Base-by-base conservation (phyloP, 352 stramenopile genomes). In the Globisporangium emineosum region DNA sequence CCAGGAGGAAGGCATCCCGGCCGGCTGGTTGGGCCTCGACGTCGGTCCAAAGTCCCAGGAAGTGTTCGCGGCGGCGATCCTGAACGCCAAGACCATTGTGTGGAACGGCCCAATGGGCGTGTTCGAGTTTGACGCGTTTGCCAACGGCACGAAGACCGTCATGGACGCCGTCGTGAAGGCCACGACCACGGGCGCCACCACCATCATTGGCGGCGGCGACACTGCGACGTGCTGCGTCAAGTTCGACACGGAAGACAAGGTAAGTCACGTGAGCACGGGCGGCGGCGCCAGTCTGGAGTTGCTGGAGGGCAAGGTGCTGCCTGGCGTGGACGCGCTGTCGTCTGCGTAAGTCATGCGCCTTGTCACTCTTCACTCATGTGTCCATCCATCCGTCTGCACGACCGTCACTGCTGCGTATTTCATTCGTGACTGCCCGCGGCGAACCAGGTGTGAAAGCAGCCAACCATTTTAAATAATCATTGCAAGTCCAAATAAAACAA, bases 71-170 rank as follows among this genome's bases (percentile, higher is more conserved):
- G 68, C 80, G 0, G 91, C 87, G 54, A 73, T 98, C 30, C 53
- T 75, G 12, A 78, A 82, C 55, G 89, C 91, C 67, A 98, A 98
- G 77, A 99, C 97, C 33, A 73, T 99, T 60, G 96, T 99, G 60
- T 99, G 98, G 98, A 99, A 99, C 85, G 98, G 98, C 59, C 98
- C 98, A 29, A 99, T 99, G 95, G 98, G 98, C 62, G 98, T 99
- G 52, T 99, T 99, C 77, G 98, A 99, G 83, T 98, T 99, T 65
- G 93, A 99, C 61, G 89, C 89, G 21, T 99, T 99, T 69, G 81
- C 87, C 63, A 68, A 88, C 53, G 97, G 97, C 78, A 99, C 97
- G 19, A 98, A 99, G 69, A 80, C 72, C 52, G 88, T 99, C 65
- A 98, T 98, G 79, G 89, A 99, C 73, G 94, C 97, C 57, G 86